Evolutionary conservation across 345 rosid species (phyloP), one percentile per base, ranked within the genome.

Genomic region (Pugionium cornutum): DNA sequence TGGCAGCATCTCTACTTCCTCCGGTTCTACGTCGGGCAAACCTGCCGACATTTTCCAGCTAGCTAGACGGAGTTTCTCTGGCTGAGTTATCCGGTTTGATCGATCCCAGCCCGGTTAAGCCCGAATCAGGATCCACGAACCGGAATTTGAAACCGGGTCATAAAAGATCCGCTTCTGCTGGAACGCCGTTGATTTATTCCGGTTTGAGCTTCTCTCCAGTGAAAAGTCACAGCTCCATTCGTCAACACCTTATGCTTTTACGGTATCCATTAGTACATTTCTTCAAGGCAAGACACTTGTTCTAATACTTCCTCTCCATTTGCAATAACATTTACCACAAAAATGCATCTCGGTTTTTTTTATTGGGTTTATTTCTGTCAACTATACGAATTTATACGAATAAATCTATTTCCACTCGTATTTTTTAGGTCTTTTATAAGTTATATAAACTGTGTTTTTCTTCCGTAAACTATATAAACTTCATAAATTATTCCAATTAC

Each of bases 121-220:
- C 75, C 42, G 84, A 83, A 72, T 80, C 91, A 61, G 76, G 34
- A 9, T 34, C 33, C 25, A 40, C 11, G 3, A 75, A 31, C 68
- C 74, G 78, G 45, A 73, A 7, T 45, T 32, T 58, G 5, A 79
- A 75, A 65, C 85, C 78, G 41, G 87, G 87, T 40, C 88, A 83
- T 27, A 69, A 87, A 66, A 87, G 98, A 89, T 89, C 97, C 68
- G 88, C 85, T 49, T 85, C 91, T 10, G 83, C 91, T 32, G 91
- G 91, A 10, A 58, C 85, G 0, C 85, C 95, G 42, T 65, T 89
- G 74, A 88, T 86, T 72, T 88, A 86, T 66, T 83, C 95, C 9
- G 89, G 89, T 42, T 76, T 73, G 11, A 77, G 78, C 2, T 81
- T 78, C 64, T 70, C 65, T 53, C 77, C 83, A 45, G 75, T 56